A percentile compares a stretch with the other conserved stretches of the same genome.
Evolutionary conservation across 768 basidiomycete species (phyloP).

Genomic region (Agrocybe pediades): DNA sequence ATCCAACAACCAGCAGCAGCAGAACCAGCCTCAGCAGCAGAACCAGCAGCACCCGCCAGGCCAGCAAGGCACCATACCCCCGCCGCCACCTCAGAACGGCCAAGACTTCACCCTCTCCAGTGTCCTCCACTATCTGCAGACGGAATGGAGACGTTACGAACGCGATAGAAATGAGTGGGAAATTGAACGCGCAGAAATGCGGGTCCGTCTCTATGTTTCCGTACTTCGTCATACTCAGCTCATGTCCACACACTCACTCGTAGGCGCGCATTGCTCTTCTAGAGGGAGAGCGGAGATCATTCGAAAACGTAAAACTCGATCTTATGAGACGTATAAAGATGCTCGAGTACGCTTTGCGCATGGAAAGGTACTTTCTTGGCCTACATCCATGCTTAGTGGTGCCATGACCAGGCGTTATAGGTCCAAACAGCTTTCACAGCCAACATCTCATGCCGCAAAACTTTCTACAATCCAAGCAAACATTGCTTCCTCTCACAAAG

Average conservation of each 20-base stretch:
- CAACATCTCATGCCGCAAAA: slow-evolving; percentile 65
- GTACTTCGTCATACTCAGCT: slow-evolving; percentile 23
- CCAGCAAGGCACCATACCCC: slow-evolving; percentile 58
- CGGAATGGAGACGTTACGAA: slow-evolving; percentile 97
- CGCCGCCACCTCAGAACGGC: slow-evolving; percentile 81
- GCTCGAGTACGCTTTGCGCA: slow-evolving; percentile 95
- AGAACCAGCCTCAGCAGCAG: slow-evolving; percentile 63
- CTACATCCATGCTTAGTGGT: slow-evolving; percentile 7
- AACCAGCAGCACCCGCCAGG: slow-evolving; percentile 52
- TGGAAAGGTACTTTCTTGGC: slow-evolving; percentile 78
- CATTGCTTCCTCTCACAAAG: slow-evolving; percentile 58
- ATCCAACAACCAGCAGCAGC: slow-evolving; percentile 60
- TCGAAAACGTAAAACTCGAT: slow-evolving; percentile 96
- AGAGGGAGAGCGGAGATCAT: slow-evolving; percentile 95
- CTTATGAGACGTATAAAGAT: slow-evolving; percentile 97
- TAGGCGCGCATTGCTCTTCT: slow-evolving; percentile 96
- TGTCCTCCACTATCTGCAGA: slow-evolving; percentile 96
- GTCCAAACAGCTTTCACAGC: slow-evolving; percentile 77
- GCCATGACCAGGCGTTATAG: slow-evolving; percentile 41
- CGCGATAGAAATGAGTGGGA: slow-evolving; percentile 99
- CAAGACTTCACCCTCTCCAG: slow-evolving; percentile 93
- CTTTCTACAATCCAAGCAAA: slow-evolving; percentile 61
- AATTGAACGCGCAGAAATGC: slow-evolving; percentile 99
- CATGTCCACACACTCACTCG: slow-evolving; percentile 20
- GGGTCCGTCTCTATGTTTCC: slow-evolving; percentile 57